A percentile compares a stretch with the other conserved stretches of the same genome.
Evolutionary conservation across 805 yeast genomes (phyloP).

Genomic region (Brettanomyces nanus): DNA sequence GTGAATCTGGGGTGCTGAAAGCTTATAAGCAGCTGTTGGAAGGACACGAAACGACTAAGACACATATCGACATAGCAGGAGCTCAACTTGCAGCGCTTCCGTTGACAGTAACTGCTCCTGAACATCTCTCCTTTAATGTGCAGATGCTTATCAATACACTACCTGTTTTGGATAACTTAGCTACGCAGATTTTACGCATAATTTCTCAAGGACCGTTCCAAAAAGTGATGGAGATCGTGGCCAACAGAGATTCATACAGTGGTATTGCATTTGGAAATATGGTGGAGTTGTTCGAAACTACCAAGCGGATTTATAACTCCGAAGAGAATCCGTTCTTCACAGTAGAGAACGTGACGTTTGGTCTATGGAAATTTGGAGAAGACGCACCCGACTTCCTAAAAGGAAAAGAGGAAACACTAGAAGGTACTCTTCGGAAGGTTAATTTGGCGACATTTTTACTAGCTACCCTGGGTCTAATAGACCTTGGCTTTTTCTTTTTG

Average conservation of each 20-base stretch:
- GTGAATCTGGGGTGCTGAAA: constrained; percentile 16
- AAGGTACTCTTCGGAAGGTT: constrained; percentile 67
- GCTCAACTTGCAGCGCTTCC: constrained; percentile 59
- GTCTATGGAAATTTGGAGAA: constrained; percentile 59
- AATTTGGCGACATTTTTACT: constrained; percentile 82
- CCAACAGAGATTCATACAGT: constrained; percentile 58
- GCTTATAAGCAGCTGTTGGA: constrained; percentile 21
- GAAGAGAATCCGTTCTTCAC: constrained; percentile 67
- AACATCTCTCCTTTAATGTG: constrained; percentile 47
- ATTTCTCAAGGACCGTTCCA: constrained; percentile 71
- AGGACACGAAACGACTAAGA: constrained; percentile 11
- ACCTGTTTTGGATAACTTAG: constrained; percentile 72
- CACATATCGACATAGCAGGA: constrained; percentile 19
- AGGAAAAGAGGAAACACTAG: constrained; percentile 53
- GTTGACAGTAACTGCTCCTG: constrained; percentile 48
- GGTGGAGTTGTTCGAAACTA: constrained; percentile 69
- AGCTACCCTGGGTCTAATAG: constrained; percentile 79
- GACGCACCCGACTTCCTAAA: constrained; percentile 48
- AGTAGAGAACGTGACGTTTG: constrained; percentile 63
- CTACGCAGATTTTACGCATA: constrained; percentile 69
- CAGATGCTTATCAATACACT: constrained; percentile 60
- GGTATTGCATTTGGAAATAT: constrained; percentile 57
- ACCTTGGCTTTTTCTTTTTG: constrained; percentile 79
- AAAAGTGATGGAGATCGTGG: constrained; percentile 61
- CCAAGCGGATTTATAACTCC: constrained; percentile 57